Base-by-base conservation (phyloP, 2,329 filamentous ascomycete species). In the Ophiobolus disseminans region DNA sequence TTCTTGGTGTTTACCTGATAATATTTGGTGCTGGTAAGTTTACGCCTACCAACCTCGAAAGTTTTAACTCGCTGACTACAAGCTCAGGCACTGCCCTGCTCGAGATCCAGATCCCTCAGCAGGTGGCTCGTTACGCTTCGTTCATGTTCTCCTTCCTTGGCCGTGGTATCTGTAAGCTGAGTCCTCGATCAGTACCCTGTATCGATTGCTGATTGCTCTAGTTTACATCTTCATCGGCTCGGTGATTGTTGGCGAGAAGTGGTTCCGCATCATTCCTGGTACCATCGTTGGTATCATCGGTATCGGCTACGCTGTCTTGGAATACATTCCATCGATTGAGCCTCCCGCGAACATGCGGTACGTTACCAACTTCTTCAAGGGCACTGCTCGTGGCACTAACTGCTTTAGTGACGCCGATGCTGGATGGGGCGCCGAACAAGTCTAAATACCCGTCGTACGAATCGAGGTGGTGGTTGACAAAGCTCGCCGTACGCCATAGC, bases 131-230 rank as follows among this genome's bases (percentile, higher is more conserved):
- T 77, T 96, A 97, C 80, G 93, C 91, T 45, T 96, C 91, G 9
- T 99, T 99, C 81, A 87, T 97, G 76, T 97, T 97, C 81, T 96
- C 90, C 48, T 97, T 99, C 82, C 78, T 97, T 63, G 94, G 94
- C 54, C 91, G 94, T 71, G 94, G 94, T 76, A 82, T 91, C 73
- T 97, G 92, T 96, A 85, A 78, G 91, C 32, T n/a, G n/a, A n/a
- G n/a, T 2, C 17, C 6, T 19, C 22, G n/a, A 10, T 13, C 9
- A 8, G 17, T 32, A 11, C 49, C 3, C 17, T 20, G 13, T 11
- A 10, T 32, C 36, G 6, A 13, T 11, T 20, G 16, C 65, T 61
- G 16, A 68, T 20, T 3, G 10, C 13, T 1, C n/a, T 52, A 96
- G 92, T 99, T 81, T 99, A 99, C 83, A 84, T 97, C 76, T 97